Percentiles rank a stretch among this genome's conserved stretches.
These are phyloP conservation scores for Penicillium cosmopolitanum DNA, from an alignment of 495 filamentous ascomycete species.

Conservation along the genomic window DNA sequence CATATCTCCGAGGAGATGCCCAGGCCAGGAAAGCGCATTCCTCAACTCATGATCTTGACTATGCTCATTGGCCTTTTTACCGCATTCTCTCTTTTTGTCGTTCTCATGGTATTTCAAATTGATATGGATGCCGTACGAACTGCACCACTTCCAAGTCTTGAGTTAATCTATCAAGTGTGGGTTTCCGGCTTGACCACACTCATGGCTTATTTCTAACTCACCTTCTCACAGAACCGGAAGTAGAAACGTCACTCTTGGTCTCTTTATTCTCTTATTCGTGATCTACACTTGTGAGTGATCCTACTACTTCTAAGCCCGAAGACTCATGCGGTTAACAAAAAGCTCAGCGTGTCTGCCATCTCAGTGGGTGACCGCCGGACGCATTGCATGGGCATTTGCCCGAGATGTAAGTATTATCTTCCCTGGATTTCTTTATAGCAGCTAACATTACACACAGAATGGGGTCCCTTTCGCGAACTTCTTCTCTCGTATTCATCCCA, in stretches of 20 bases:
- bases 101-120: slow-evolving; percentile 35
- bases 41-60: slow-evolving; percentile 22
- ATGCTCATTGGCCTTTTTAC: slow-evolving; percentile 42
- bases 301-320: too few relatives aligned
- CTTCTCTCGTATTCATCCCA: slow-evolving; percentile 27
- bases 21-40: background rate
- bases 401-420: slow-evolving; percentile 27
- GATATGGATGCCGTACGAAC: slow-evolving; percentile 25
- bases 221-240: background rate
- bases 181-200: background rate
- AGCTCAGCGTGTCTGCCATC: slow-evolving; percentile 12
- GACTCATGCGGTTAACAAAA: background rate
- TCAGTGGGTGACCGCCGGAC: slow-evolving; percentile 34
- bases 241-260: background rate
- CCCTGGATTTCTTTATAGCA: background rate
- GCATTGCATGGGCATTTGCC: slow-evolving; percentile 45
- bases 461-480: slow-evolving; percentile 20
- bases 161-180: slow-evolving; percentile 7
- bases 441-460: background rate
- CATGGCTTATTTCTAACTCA: too few relatives aligned
- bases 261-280: too few relatives aligned
- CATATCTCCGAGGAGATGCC: slow-evolving; percentile 38
- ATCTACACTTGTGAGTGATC: too few relatives aligned
- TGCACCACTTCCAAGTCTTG: background rate
- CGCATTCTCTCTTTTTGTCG: slow-evolving; percentile 36